A percentile compares a stretch with the other conserved stretches of the same genome.
These are phyloP conservation scores for Tremella yokohamensis DNA, from an alignment of 768 basidiomycete genomes.

Conservation along the genomic window DNA sequence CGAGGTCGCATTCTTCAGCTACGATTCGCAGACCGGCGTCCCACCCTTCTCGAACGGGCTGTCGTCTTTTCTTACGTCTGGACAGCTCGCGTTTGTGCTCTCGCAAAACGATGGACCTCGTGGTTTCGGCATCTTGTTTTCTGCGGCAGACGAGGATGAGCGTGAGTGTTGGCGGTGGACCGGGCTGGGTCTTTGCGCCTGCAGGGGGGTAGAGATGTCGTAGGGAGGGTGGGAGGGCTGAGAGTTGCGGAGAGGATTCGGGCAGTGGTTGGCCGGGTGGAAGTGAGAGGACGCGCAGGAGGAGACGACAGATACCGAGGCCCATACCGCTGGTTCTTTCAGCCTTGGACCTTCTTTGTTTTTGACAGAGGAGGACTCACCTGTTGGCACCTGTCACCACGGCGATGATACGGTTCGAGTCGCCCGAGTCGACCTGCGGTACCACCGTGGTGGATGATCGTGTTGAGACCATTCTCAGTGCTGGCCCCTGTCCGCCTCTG, in stretches of 20 bases:
- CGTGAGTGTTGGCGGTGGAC: conserved; percentile 40
- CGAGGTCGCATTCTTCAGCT: conserved; percentile 46
- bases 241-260: conserved; percentile 22
- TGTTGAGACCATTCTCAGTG: conserved; percentile 24
- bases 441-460: conserved; percentile 5
- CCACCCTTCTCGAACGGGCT: conserved; percentile 37
- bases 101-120: conserved; percentile 28
- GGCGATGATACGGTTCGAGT: conserved; percentile 42
- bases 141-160: conserved; percentile 50
- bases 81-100: conserved; percentile 31
- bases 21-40: conserved; percentile 42
- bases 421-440: neutral
- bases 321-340: conserved; percentile 44
- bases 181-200: neutral
- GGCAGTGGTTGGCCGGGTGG: conserved; percentile 21
- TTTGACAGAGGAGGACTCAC: conserved; percentile 22
- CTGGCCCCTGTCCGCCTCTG: too few species aligned
- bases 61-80: conserved; percentile 25
- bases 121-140: conserved; percentile 30
- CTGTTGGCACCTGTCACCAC: conserved; percentile 51
- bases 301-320: conserved; percentile 44
- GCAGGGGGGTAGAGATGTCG: conserved; percentile 1
- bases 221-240: conserved; percentile 22
- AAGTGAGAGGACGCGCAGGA: conserved; percentile 45
- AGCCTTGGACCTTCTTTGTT: too few species aligned